Evolutionary conservation across 179 eudicot genomes (phyloP).

Genomic region (Carnegiea gigantea): DNA sequence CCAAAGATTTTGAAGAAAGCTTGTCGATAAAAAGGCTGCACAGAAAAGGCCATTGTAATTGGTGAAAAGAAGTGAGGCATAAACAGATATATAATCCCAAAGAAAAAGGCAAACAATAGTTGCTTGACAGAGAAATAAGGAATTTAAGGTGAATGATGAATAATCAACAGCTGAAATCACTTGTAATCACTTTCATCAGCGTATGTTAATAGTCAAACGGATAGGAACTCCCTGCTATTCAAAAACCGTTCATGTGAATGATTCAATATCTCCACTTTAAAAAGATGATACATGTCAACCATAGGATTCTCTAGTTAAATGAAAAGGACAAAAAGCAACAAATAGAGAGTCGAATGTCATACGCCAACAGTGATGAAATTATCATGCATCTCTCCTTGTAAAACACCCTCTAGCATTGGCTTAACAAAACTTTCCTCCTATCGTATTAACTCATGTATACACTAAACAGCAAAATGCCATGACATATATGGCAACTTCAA

Average conservation of each 20-base stretch:
- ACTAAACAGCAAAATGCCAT: too few relatives aligned
- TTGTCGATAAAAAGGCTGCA: conserved; percentile 61
- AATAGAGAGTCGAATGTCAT: too few relatives aligned
- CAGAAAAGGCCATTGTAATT: conserved; percentile 2
- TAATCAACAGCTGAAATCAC: neutral
- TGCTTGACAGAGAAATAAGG: neutral
- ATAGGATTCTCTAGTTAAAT: too few relatives aligned
- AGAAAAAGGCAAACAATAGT: neutral
- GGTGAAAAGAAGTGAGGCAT: neutral
- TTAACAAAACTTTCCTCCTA: too few relatives aligned
- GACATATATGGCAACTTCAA: too few relatives aligned
- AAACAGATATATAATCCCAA: neutral
- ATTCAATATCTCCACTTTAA: neutral
- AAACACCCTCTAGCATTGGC: too few relatives aligned
- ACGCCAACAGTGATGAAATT: too few relatives aligned
- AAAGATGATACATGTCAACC: neutral
- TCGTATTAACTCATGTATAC: too few relatives aligned
- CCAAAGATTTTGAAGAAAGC: conserved; percentile 62
- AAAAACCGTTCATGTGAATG: neutral
- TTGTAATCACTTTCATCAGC: neutral
- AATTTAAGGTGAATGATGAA: neutral
- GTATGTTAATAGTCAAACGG: neutral
- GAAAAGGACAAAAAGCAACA: too few relatives aligned
- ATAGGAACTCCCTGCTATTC: neutral
- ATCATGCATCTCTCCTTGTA: too few relatives aligned